Evolutionary conservation across 257 asterid species (phyloP).

Genomic region (Jaltomata sinuosa): DNA sequence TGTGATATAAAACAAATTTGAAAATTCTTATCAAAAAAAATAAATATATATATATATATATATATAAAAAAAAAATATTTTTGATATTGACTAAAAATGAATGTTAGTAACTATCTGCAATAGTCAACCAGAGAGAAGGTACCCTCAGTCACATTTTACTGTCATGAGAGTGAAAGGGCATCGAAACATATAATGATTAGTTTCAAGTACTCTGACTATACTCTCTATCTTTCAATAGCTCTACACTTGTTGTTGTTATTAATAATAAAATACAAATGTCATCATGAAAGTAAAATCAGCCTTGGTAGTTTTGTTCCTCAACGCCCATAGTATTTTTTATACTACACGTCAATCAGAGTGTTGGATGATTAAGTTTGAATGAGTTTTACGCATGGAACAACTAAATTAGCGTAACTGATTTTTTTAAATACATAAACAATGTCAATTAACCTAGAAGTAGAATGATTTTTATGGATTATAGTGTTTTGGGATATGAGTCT

Average conservation of each 20-base stretch:
- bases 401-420: neutral
- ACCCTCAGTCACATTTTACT: neutral
- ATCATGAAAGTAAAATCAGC: neutral
- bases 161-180: neutral
- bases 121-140: neutral
- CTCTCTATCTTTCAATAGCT: no score
- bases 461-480: no score
- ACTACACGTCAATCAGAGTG: neutral
- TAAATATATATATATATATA: no score
- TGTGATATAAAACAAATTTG: no score
- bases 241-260: no score
- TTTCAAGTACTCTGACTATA: neutral
- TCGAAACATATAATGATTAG: constrained; percentile 6
- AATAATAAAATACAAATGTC: neutral
- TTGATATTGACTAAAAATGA: no score
- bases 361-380: neutral
- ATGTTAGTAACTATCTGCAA: neutral
- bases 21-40: no score
- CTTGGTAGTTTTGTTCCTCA: no score
- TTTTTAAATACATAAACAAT: neutral
- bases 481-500: no score
- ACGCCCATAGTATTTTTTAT: neutral
- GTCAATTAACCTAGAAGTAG: neutral
- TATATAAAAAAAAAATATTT: no score
- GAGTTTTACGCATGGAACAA: neutral